phyloP scores from a whole-genome alignment of 768 basidiomycete genomes.

The Boletus patriciae region DNA sequence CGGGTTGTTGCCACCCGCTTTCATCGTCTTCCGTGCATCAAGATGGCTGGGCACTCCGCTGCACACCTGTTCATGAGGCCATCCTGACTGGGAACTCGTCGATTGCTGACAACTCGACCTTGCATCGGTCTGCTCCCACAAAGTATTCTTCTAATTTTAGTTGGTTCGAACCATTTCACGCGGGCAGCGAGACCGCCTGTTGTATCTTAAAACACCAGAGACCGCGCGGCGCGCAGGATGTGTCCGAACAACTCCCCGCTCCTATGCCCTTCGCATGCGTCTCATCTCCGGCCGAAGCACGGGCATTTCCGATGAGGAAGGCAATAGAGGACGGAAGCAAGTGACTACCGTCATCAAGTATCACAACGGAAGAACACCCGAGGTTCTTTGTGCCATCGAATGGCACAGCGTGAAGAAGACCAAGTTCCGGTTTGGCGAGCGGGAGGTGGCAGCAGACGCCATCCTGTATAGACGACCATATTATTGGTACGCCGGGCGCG shows the following conservation, averaged over 20 bases:
- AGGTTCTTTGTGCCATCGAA: constrained; percentile 31
- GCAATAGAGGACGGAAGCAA: constrained; percentile 16
- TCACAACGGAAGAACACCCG: background rate
- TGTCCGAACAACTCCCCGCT: background rate
- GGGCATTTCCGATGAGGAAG: constrained; percentile 16
- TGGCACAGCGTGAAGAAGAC: constrained; percentile 29
- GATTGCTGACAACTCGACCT: background rate
- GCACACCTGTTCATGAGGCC: background rate
- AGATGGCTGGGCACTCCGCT: background rate
- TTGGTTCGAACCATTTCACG: background rate
- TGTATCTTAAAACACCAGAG: background rate
- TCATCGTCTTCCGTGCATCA: too few species aligned
- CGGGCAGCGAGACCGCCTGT: background rate
- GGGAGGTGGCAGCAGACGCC: constrained; percentile 19
- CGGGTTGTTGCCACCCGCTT: too few species aligned
- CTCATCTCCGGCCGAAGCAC: constrained; percentile 23
- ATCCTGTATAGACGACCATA: constrained; percentile 15
- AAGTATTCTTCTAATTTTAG: constrained; percentile 11
- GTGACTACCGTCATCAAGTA: constrained; percentile 14
- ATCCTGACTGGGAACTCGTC: background rate
- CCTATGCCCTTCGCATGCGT: constrained; percentile 4
- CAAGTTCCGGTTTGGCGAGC: constrained; percentile 25
- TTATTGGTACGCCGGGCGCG: constrained; percentile 5
- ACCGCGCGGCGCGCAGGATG: background rate
- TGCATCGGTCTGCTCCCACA: background rate